Conservation (phyloP, 2,329 filamentous ascomycete species). For the Penicillium olsonii region DNA sequence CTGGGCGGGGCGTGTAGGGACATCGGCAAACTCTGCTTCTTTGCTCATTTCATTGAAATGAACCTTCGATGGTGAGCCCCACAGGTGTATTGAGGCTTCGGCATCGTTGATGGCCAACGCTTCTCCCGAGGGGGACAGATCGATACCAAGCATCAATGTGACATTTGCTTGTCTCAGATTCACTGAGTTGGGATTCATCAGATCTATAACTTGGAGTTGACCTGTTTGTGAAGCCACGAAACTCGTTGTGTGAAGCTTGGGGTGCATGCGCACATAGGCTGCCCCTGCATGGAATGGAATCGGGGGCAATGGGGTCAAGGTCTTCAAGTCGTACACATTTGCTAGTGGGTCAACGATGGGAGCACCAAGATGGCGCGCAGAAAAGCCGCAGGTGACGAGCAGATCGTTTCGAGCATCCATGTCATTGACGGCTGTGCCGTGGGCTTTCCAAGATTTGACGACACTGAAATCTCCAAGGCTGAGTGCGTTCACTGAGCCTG, state of each 20-base stretch:
- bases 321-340: constrained; percentile 94
- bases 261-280: constrained; percentile 94
- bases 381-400: constrained; percentile 92
- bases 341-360: constrained; percentile 90
- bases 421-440: constrained; percentile 85
- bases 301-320: constrained; percentile 80
- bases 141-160: constrained; percentile 74
- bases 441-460: constrained; percentile 86
- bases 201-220: constrained; percentile 92
- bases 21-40: constrained; percentile 75
- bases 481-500: constrained; percentile 80
- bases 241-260: constrained; percentile 89
- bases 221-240: constrained; percentile 91
- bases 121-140: constrained; percentile 85
- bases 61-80: constrained; percentile 83
- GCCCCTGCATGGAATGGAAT: constrained; percentile 91
- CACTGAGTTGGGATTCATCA: constrained; percentile 89
- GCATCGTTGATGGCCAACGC: constrained; percentile 78
- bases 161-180: constrained; percentile 82
- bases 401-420: constrained; percentile 97
- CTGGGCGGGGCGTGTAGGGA: constrained; percentile 60
- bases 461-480: constrained; percentile 77
- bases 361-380: constrained; percentile 73
- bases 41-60: constrained; percentile 82
- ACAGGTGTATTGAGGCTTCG: constrained; percentile 78